phyloP scores from a whole-genome alignment of 192 early-diverging fungal species.

The Mortierella antarctica region DNA sequence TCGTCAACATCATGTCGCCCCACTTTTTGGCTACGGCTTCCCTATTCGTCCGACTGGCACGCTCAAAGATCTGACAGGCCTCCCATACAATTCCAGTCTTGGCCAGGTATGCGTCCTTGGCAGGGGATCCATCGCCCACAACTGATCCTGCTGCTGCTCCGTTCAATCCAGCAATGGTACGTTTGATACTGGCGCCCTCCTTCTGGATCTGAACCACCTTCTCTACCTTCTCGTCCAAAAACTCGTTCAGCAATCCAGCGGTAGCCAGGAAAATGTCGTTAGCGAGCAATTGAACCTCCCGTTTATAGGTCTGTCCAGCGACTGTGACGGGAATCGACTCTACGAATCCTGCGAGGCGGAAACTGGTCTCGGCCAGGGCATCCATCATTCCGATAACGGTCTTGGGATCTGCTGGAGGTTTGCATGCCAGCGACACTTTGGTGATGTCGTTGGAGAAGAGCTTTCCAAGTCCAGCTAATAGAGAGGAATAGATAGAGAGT shows the following conservation, averaged over 20 bases:
- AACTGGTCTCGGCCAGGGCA: conserved; percentile 51
- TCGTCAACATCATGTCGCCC: conserved; percentile 46
- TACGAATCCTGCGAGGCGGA: conserved; percentile 54
- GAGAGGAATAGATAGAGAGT: not conserved
- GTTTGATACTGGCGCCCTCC: not conserved
- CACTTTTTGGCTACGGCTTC: conserved; percentile 55
- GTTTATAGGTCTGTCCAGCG: conserved; percentile 50
- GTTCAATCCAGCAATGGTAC: not conserved
- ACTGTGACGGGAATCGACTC: conserved; percentile 52
- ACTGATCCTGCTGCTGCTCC: not conserved
- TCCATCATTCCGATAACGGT: conserved; percentile 48
- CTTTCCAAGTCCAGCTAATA: conserved; percentile 28
- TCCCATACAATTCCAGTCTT: conserved; percentile 58
- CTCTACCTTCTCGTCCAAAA: conserved; percentile 44
- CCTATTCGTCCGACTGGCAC: conserved; percentile 44
- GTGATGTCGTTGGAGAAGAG: conserved; percentile 43
- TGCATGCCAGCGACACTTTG: conserved; percentile 52
- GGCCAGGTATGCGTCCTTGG: conserved; percentile 41
- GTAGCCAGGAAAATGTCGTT: conserved; percentile 44
- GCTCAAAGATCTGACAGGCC: conserved; percentile 54
- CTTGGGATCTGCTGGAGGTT: conserved; percentile 52
- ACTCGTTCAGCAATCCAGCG: conserved; percentile 50
- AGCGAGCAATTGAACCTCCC: conserved; percentile 33
- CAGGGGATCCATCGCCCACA: not conserved
- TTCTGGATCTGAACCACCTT: conserved; percentile 29